Base-by-base conservation (phyloP, 345 rosid genomes). In the Populus ilicifolia region DNA sequence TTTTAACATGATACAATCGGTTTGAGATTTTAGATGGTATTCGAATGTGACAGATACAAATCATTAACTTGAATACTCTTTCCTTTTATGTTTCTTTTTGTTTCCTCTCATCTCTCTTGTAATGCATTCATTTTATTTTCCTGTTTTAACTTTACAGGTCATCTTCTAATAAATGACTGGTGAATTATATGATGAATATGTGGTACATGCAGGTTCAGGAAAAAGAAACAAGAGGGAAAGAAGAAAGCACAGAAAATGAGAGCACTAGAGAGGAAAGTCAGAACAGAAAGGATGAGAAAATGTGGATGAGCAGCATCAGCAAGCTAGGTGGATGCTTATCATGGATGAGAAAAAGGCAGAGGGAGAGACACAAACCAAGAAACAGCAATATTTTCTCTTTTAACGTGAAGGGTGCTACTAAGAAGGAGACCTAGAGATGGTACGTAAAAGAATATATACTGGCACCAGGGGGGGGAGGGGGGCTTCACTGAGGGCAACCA, bases 271-370 rank as follows among this genome's bases (percentile, higher is more conserved):
- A 74, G 41, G 76, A 61, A 64, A 77, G 27, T 38, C 73, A 74
- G 76, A 72, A 56, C 29, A 80, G 50, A 30, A 69, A 77, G 46
- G 77, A 52, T 27, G 68, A 71, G 33, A 21, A 61, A 70, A 66
- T 75, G 71, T 72, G 83, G 80, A 83, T 50, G 36, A 68, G 86
- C 75, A 80, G 78, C 17, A 81, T 78, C 79, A 63, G 77, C 25
- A 48, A 69, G 74, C 88, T 84, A 84, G 84, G 80, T 63, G 94
- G 94, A 39, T 91, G 96, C 80, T 86, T 91, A 74, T 84, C 94
- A 67, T 89, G 94, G 94, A 82, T 89, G 83, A 90, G 85, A 76
- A 85, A 82, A 80, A 88, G 86, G 80, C 87, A 86, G 6, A 86
- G 85, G 75, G 72, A 83, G 73, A 86, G 84, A 54, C 88, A 80